Evolutionary conservation across 179 eudicot species (phyloP).

Genomic region (Vitellaria paradoxa): DNA sequence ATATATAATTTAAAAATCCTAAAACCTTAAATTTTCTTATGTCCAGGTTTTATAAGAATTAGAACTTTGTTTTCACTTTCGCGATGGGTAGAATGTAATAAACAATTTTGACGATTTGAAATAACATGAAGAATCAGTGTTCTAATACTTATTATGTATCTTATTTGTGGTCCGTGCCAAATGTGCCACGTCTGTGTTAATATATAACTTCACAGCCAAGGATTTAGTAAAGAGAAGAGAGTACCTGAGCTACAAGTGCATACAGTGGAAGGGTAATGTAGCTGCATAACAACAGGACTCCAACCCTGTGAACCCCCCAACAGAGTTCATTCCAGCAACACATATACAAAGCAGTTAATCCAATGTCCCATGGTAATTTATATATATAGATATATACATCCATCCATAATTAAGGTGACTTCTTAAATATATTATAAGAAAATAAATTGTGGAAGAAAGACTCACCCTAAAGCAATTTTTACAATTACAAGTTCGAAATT

Average conservation of each 20-base stretch:
- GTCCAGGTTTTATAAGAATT: no score
- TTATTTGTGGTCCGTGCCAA: no score
- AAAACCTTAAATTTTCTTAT: no score
- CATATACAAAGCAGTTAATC: neutral
- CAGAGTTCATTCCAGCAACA: slow-evolving; percentile 7
- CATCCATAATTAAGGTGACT: neutral
- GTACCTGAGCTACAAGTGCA: slow-evolving; percentile 90
- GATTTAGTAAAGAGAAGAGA: no score
- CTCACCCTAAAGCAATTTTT: slow-evolving; percentile 67
- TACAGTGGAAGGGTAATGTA: slow-evolving; percentile 92
- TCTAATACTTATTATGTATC: no score
- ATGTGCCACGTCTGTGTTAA: no score
- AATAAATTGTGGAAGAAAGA: neutral
- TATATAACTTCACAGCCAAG: neutral
- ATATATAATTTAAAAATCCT: no score
- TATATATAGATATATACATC: neutral
- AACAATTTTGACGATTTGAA: no score
- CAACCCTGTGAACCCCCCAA: slow-evolving; percentile 42
- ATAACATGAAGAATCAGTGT: no score
- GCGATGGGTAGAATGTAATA: no score
- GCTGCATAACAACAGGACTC: slow-evolving; percentile 71
- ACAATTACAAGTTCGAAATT: slow-evolving; percentile 26
- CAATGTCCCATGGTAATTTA: neutral
- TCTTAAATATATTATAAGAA: slow-evolving; percentile 1
- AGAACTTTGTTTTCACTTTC: no score